Evolutionary conservation across 345 rosid species (phyloP).

Genomic region (Mallotus nudiflorus): DNA sequence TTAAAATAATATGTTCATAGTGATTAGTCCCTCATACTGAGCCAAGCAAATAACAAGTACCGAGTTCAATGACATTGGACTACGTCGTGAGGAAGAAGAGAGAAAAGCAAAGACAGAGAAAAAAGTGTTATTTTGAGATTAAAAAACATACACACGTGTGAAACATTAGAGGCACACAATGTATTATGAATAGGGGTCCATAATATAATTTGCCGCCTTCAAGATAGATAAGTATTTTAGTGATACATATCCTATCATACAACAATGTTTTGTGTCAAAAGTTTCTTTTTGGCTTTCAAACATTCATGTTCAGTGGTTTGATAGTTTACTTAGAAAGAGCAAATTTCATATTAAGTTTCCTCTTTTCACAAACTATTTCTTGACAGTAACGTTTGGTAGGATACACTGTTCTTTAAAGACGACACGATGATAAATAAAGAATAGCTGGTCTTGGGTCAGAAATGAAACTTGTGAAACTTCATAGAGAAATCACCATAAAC

Average conservation of each 20-base stretch:
- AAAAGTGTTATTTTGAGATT: too few relatives aligned
- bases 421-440: constrained; percentile 23
- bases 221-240: neutral
- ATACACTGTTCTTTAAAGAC: constrained; percentile 20
- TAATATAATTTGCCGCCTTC: too few relatives aligned
- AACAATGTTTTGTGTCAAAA: neutral
- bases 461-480: constrained; percentile 25
- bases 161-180: too few relatives aligned
- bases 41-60: too few relatives aligned
- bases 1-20: too few relatives aligned
- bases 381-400: constrained; percentile 44
- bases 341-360: neutral
- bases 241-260: neutral
- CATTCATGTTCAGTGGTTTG: neutral
- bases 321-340: neutral
- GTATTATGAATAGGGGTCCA: too few relatives aligned
- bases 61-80: too few relatives aligned
- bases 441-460: constrained; percentile 22
- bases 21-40: too few relatives aligned
- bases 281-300: neutral
- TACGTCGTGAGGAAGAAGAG: too few relatives aligned
- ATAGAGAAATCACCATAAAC: constrained; percentile 22
- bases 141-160: too few relatives aligned
- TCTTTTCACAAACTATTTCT: constrained; percentile 16
- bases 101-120: too few relatives aligned